Evolutionary conservation across 352 stramenopile species (phyloP), one percentile per base, ranked within the genome.

Genomic region (Peronospora farinosa): DNA sequence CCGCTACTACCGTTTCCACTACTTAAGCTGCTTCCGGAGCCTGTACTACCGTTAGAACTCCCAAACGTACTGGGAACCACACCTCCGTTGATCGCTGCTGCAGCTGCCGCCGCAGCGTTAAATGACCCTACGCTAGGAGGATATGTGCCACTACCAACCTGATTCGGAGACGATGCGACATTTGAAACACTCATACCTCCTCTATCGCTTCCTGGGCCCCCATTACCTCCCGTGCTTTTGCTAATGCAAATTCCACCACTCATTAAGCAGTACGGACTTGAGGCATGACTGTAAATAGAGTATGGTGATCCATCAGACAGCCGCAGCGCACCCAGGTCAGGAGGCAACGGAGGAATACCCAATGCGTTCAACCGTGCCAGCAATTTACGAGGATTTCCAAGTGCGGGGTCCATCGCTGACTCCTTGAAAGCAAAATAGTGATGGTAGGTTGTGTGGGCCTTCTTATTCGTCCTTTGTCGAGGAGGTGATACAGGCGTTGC

Each of bases 321-420:
- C 10, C 80, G 80, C 19, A 96, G 44, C 16, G 82, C 69, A 13
- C 92, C 90, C 54, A 98, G 74, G 64, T 94, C 80, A 25, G 88
- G 89, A 11, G 92, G 85, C 21, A 98, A 66, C 11, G 93, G 88
- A 30, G 95, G 95, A 17, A 98, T 89, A 7, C 90, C 72, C 30
- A 98, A 67, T 7, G 88, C 84, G 40, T 90, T 89, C 21, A 98
- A 65, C 41, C 95, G 84, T n/a, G 74, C 89, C 0, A 96, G 25
- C 54, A 92, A 48, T 64, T 97, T 94, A n/a, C 82, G 72, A 21
- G 83, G 69, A 49, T 92, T 88, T 37, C 72, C 67, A 5, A 94
- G 66, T 9, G 83, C 83, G 10, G 83, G 83, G 47, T 94, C 83
- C 51, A 86, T 84, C 7, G 78, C 80, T n/a, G 77, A 86, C 54